A percentile compares a stretch with the other conserved stretches of the same genome.
Evolutionary conservation across 805 yeast species (phyloP).

Genomic region (Wickerhamiella kurtzmanii): DNA sequence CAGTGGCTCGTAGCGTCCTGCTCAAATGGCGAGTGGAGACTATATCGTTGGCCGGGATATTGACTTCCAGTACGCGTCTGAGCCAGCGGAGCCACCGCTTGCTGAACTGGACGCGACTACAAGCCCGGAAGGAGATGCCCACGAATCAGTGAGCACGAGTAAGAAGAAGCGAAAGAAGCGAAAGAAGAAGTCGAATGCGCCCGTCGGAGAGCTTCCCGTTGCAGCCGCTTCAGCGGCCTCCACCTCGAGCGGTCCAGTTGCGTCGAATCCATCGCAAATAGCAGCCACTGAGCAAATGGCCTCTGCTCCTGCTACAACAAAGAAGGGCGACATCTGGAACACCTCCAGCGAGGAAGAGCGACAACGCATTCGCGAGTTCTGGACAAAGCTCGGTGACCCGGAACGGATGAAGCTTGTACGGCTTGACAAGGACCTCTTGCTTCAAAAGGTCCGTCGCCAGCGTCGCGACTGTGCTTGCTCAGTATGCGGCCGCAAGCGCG

Average conservation of each 20-base stretch:
- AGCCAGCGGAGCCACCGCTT: constrained; percentile 1
- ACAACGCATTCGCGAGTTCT: constrained; percentile 38
- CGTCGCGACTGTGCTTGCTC: constrained; percentile 52
- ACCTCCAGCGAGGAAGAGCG: constrained; percentile 38
- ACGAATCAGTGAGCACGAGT: background rate
- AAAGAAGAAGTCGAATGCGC: constrained; percentile 13
- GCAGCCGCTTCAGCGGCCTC: too few species aligned
- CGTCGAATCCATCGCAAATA: too few species aligned
- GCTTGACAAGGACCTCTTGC: constrained; percentile 56
- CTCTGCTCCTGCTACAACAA: background rate
- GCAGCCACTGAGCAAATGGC: too few species aligned
- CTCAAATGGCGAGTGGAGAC: constrained; percentile 16
- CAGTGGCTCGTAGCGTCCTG: background rate
- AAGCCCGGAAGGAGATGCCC: too few species aligned
- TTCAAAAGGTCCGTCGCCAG: constrained; percentile 49
- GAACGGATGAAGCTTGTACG: constrained; percentile 49
- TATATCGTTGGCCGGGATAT: constrained; percentile 19
- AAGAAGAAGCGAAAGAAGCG: constrained; percentile 14
- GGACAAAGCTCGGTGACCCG: constrained; percentile 52
- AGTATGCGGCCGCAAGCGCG: constrained; percentile 62
- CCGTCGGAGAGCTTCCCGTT: too few species aligned
- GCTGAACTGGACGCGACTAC: constrained; percentile 2
- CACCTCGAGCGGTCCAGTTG: too few species aligned
- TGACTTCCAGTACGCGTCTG: constrained; percentile 12
- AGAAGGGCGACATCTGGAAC: constrained; percentile 27